Percentiles rank a stretch among this genome's conserved stretches.
Conservation (phyloP, 306 rosid species). For the Sechiopsis laciniata region DNA sequence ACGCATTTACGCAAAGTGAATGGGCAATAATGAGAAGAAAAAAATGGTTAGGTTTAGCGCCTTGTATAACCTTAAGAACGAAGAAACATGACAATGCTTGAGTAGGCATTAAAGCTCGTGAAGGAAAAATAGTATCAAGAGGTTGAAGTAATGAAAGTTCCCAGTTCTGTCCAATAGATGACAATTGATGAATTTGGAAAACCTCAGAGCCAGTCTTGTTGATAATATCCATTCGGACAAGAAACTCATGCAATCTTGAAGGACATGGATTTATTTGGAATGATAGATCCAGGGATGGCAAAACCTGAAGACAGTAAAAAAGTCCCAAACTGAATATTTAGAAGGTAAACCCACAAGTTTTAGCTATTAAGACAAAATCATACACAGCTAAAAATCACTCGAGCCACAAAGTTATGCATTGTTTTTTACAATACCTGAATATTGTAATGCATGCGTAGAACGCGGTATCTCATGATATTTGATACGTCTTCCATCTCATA, state of each 20-base stretch:
- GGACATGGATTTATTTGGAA: constrained; percentile 83
- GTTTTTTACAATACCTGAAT: constrained; percentile 58
- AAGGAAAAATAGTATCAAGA: constrained; percentile 62
- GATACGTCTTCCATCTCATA: constrained; percentile 78
- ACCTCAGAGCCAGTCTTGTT: constrained; percentile 70
- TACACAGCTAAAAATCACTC: constrained; percentile 7
- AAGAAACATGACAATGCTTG: constrained; percentile 90
- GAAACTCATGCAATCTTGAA: constrained; percentile 74
- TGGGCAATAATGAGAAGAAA: not conserved
- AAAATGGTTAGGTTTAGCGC: constrained; percentile 17
- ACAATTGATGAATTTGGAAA: constrained; percentile 77
- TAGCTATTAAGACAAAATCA: not conserved
- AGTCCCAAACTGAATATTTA: not conserved
- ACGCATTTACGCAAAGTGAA: not conserved
- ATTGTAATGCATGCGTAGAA: constrained; percentile 72
- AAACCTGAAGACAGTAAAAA: constrained; percentile 40
- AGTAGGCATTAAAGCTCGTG: constrained; percentile 60
- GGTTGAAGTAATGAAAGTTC: constrained; percentile 76
- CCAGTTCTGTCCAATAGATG: constrained; percentile 68
- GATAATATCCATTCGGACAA: constrained; percentile 76
- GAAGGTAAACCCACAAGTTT: constrained; percentile 3
- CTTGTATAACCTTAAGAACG: constrained; percentile 60
- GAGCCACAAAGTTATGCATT: not conserved
- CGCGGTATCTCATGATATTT: constrained; percentile 68
- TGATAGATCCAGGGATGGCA: constrained; percentile 80